Base-by-base conservation (phyloP, 352 stramenopile species). In the Pythium monospermum region DNA sequence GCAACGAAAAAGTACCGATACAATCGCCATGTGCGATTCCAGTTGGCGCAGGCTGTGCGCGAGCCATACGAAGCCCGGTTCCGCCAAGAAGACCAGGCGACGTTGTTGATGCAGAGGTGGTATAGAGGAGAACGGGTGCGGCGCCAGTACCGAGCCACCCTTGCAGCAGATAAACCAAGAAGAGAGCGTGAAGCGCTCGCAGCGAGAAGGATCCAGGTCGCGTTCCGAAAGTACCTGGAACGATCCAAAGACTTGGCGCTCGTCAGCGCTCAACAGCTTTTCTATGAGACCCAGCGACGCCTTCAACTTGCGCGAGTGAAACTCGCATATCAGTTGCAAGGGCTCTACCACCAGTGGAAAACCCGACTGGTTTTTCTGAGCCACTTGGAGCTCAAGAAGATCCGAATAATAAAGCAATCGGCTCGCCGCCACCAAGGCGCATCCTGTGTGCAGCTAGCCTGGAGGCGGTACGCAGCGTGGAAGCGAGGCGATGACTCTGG, bases 1-100 rank as follows among this genome's bases (percentile, higher is more conserved):
- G 53, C 55, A 21, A 85, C 76, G 28, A 67, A 60, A n/a, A 87
- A 85, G 61, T 87, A 87, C 50, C 73, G 68, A 11, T 86, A 84
- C 69, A 82, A 85, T 27, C 64, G 61, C 18, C 53, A 59, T 27
- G 58, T 90, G 22, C 76, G 78, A 2, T 61, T 52, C 22, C 64
- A 85, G 35, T 36, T 90, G 18, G 68, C 53, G 6, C 44, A 71
- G 25, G 49, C 72, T n/a, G 51, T 83, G 0, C 77, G 73, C 0
- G 49, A 68, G 11, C 63, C 81, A 41, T 86, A 69, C 43, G 69
- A 76, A 2, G 18, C 30, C 6, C 53, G 37, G 16, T 90, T 90
- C 35, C 49, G 57, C 12, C 58, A 36, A 0, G 71, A 90, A 67
- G 73, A 81, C 10, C 22, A 30, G n/a, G 58, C 58, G 3, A 61